phyloP scores from a whole-genome alignment of 495 filamentous ascomycete species.

The Podospora comata region DNA sequence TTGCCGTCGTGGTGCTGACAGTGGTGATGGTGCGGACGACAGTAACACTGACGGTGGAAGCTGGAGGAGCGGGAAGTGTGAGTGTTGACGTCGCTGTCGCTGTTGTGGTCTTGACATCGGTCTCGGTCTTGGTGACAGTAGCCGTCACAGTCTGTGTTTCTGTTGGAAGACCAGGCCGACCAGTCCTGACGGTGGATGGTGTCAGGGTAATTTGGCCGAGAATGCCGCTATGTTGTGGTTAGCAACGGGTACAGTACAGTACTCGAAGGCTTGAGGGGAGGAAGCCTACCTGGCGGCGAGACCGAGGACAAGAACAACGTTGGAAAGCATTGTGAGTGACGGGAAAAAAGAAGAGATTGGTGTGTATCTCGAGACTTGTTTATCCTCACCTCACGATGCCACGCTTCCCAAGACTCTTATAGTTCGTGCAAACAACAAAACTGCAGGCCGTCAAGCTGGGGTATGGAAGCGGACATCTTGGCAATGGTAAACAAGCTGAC shows the following conservation, averaged over 20 bases:
- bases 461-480: not conserved
- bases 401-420: not conserved
- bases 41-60: slow-evolving; percentile 5
- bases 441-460: not conserved
- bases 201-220: slow-evolving; percentile 30
- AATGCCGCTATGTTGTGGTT: slow-evolving; percentile 16
- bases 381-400: not conserved
- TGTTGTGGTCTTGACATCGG: slow-evolving; percentile 19
- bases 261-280: too few species aligned
- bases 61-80: slow-evolving; percentile 4
- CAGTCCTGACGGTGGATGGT: slow-evolving; percentile 24
- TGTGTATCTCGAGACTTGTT: not conserved
- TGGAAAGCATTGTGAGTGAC: slow-evolving; percentile 10
- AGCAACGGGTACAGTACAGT: not conserved
- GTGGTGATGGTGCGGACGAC: slow-evolving; percentile 12
- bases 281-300: slow-evolving; percentile 15
- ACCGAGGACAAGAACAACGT: slow-evolving; percentile 7
- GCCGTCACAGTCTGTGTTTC: not conserved
- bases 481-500: slow-evolving; percentile 7
- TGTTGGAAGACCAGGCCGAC: slow-evolving; percentile 5
- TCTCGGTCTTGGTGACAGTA: slow-evolving; percentile 16
- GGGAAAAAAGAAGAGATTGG: not conserved
- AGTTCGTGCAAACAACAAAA: not conserved
- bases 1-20: slow-evolving; percentile 11
- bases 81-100: slow-evolving; percentile 13